Percentiles rank a stretch among this genome's conserved stretches.
These are phyloP conservation scores for Aethionema arabicum DNA, from an alignment of 345 rosid genomes.

Conservation along the genomic window DNA sequence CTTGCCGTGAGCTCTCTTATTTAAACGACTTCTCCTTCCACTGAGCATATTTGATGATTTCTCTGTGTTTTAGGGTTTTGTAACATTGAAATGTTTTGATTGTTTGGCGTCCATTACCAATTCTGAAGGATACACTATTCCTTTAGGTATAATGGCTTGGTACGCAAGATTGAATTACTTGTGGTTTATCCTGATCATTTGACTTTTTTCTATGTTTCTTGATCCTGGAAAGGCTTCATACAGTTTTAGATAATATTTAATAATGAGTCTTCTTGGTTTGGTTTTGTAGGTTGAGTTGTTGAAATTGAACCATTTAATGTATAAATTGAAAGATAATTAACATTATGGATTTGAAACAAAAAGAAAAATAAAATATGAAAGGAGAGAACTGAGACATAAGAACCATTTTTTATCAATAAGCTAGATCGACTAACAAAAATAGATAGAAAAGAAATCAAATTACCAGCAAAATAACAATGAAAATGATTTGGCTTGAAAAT, in stretches of 20 bases:
- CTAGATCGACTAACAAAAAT: too few relatives aligned
- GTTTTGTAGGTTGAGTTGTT: too few relatives aligned
- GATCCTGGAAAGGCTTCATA: slow-evolving; percentile 90
- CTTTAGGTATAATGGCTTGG: slow-evolving; percentile 93
- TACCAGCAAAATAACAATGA: too few relatives aligned
- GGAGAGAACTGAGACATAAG: too few relatives aligned
- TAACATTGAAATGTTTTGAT: background rate
- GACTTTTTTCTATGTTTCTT: slow-evolving; percentile 38
- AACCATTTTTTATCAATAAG: too few relatives aligned
- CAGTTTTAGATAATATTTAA: background rate
- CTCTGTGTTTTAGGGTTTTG: background rate
- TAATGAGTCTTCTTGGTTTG: background rate
- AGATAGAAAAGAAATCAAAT: too few relatives aligned
- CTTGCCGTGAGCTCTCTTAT: slow-evolving; percentile 77
- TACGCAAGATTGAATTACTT: slow-evolving; percentile 45
- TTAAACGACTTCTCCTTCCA: slow-evolving; percentile 98
- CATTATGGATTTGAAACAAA: too few relatives aligned
- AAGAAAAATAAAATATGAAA: too few relatives aligned
- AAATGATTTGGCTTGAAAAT: too few relatives aligned
- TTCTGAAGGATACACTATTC: slow-evolving; percentile 69
- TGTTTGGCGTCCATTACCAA: slow-evolving; percentile 83
- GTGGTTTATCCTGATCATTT: slow-evolving; percentile 80
- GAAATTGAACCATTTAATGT: too few relatives aligned
- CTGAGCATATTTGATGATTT: slow-evolving; percentile 53
- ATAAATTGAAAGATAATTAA: too few relatives aligned